These are phyloP conservation scores for Carex sylvatica DNA, from an alignment of 202 grass and related monocot species.

Conservation along the genomic window DNA sequence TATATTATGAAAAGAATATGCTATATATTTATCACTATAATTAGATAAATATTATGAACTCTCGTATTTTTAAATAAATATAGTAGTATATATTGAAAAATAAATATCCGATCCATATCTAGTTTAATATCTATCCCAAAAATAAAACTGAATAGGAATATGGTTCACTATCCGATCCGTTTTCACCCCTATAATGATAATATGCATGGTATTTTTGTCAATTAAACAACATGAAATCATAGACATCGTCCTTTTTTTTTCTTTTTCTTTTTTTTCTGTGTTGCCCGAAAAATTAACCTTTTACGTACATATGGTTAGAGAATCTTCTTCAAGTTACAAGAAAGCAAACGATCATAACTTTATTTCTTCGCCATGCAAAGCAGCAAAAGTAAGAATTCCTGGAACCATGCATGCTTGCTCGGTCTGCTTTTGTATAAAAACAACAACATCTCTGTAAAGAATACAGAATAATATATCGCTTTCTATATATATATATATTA, in stretches of 20 bases:
- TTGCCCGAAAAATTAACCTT: neutral
- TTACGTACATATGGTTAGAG: neutral
- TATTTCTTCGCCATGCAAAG: neutral
- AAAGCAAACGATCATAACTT: neutral
- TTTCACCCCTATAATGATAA: neutral
- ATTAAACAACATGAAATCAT: neutral
- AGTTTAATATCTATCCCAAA: too few relatives aligned
- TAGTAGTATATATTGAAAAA: too few relatives aligned
- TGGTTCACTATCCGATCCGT: too few relatives aligned
- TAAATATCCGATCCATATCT: too few relatives aligned
- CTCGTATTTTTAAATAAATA: too few relatives aligned
- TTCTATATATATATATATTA: neutral
- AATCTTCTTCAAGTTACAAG: neutral
- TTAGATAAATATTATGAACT: too few relatives aligned
- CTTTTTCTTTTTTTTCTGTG: neutral
- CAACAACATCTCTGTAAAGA: neutral
- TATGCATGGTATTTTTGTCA: neutral
- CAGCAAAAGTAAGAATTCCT: neutral
- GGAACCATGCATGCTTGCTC: neutral
- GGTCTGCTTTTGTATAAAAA: neutral
- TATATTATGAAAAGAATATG: too few relatives aligned
- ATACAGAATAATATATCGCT: neutral
- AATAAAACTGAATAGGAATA: too few relatives aligned
- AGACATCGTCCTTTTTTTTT: neutral
- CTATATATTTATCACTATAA: too few relatives aligned